Evolutionary conservation across 2,329 filamentous ascomycete genomes (phyloP).

Genomic region (Apiospora rasikravindrae): DNA sequence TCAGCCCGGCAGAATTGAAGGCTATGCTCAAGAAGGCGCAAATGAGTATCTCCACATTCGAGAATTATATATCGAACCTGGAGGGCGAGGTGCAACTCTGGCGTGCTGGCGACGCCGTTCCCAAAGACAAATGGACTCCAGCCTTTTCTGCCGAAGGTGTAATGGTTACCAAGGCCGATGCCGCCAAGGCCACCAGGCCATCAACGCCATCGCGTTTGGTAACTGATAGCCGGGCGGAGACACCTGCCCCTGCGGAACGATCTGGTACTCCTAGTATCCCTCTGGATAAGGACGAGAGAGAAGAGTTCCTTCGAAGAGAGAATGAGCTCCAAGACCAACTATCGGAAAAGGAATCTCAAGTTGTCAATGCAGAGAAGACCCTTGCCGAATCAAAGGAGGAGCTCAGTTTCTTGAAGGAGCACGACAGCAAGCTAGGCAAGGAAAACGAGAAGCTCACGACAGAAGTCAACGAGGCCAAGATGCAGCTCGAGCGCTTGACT

Average conservation of each 20-base stretch:
- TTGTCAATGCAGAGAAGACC: constrained; percentile 78
- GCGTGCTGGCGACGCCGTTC: constrained; percentile 86
- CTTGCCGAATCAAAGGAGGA: constrained; percentile 87
- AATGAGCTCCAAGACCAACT: constrained; percentile 98
- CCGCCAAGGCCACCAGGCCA: constrained; percentile 53
- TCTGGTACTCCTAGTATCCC: constrained; percentile 86
- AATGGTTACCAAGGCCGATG: constrained; percentile 44
- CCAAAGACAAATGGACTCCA: constrained; percentile 85
- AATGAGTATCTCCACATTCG: constrained; percentile 85
- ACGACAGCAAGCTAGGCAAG: constrained; percentile 80
- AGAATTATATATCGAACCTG: constrained; percentile 81
- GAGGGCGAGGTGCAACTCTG: constrained; percentile 87
- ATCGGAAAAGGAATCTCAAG: constrained; percentile 86
- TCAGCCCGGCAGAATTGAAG: constrained; percentile 95
- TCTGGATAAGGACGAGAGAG: constrained; percentile 93
- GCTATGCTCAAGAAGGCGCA: constrained; percentile 90
- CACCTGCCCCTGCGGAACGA: constrained; percentile 74
- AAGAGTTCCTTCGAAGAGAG: constrained; percentile 92
- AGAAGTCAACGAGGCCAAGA: constrained; percentile 91
- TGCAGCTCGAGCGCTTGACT: constrained; percentile 93
- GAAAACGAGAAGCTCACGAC: constrained; percentile 87
- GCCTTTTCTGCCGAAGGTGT: constrained; percentile 63
- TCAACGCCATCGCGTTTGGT: constrained; percentile 58
- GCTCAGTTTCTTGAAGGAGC: constrained; percentile 82
- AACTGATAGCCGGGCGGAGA: constrained; percentile 66